Evolutionary conservation across 2,329 filamentous ascomycete genomes (phyloP), one percentile per base, ranked within the genome.

Genomic region (Clonostachys solani): DNA sequence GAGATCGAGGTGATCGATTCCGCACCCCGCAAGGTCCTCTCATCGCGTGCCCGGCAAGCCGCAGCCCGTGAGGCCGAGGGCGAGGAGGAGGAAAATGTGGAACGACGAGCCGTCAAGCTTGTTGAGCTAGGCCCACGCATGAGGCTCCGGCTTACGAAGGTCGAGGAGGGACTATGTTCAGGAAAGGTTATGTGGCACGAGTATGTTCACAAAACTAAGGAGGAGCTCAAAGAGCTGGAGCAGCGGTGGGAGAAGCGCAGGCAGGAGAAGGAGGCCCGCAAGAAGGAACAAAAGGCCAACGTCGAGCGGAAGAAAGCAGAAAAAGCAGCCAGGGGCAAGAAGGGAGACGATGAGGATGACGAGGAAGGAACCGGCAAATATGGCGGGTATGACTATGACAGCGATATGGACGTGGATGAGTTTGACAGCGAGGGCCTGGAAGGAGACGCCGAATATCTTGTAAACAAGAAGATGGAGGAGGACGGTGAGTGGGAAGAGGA

Each of bases 151-250:
- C 74, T 99, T 68, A 92, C 90, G 47, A 99, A 99, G 72, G 92
- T 99, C 5, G 94, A 99, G 62, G 94, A 99, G 57, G 94, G 92
- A 2, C 69, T 97, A 7, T 96, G 91, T 59, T 79, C 81, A 23
- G 94, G 94, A 44, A 94, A 90, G 64, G 80, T 96, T 48, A 89
- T 99, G 87, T 99, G 94, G 94, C 94, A 99, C 66, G 91, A 96
- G 63, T 95, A 90, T 62, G 84, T 97, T 46, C 81, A 86, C 62
- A 99, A 99, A 77, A 83, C 82, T 7, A 83, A 83, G 56, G 78
- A 81, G 16, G 92, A 99, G 65, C 72, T 90, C 48, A 80, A 84
- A 61, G 81, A 87, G 53, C 69, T 96, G 56, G 92, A 97, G 56
- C 81, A 85, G 71, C 80, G 82, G 55, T 97, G 94, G 89, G 86